These are phyloP conservation scores for Russula sp. DNA, from an alignment of 768 basidiomycete genomes.

Conservation along the genomic window DNA sequence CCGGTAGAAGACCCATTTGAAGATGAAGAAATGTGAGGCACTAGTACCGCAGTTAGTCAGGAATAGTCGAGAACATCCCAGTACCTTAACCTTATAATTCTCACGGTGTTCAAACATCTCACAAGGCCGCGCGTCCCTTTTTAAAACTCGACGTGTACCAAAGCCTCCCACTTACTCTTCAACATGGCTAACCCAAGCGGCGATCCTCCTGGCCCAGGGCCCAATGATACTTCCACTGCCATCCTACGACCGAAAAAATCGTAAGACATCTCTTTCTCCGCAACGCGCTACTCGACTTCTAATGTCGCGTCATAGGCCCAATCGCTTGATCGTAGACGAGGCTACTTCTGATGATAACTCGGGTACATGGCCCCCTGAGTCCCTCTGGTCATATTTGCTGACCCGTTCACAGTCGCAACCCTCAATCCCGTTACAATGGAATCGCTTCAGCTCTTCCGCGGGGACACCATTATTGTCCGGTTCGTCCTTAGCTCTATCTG, in stretches of 20 bases:
- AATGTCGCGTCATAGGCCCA: constrained; percentile 55
- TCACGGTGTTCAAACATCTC: constrained; percentile 10
- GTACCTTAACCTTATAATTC: constrained; percentile 1
- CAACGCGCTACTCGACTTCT: constrained; percentile 24
- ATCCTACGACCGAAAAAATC: constrained; percentile 97
- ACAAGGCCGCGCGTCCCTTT: constrained; percentile 23
- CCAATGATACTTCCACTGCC: constrained; percentile 88
- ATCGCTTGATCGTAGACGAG: constrained; percentile 97
- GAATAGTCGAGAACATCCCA: constrained; percentile 16
- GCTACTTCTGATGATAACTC: constrained; percentile 94
- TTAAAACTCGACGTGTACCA: constrained; percentile 8
- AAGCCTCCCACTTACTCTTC: background rate
- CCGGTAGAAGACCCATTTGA: constrained; percentile 75
- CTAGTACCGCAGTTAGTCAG: background rate
- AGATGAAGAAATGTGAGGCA: constrained; percentile 64
- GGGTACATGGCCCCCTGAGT: constrained; percentile 42
- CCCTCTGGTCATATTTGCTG: background rate
- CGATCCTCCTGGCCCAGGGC: constrained; percentile 74
- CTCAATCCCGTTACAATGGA: constrained; percentile 98
- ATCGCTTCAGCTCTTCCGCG: constrained; percentile 84
- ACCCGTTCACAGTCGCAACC: constrained; percentile 65
- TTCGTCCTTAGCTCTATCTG: constrained; percentile 32
- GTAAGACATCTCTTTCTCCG: constrained; percentile 42
- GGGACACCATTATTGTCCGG: constrained; percentile 94
- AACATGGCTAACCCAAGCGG: constrained; percentile 79